Conservation (phyloP, 805 yeast genomes). For the Saturnispora bothae region DNA sequence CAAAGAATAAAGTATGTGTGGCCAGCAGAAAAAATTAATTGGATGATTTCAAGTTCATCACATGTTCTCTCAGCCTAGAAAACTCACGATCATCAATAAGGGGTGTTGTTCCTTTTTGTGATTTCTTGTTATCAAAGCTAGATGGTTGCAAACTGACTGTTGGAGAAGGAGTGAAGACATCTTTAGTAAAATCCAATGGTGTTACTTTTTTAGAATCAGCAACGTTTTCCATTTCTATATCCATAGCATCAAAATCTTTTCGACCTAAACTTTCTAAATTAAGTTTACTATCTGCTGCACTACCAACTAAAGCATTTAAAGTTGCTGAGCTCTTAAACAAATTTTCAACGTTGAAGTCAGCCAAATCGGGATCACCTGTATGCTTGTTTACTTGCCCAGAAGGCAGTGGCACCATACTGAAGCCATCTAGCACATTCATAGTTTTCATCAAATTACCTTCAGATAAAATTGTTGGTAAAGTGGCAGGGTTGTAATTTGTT, state of each 20-base stretch:
- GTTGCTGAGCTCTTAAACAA: no score
- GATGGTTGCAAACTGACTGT: background rate
- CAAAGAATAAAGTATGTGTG: background rate
- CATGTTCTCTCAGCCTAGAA: conserved; percentile 21
- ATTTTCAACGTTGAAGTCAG: no score
- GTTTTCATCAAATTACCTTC: conserved; percentile 17
- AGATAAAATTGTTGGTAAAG: conserved; percentile 18
- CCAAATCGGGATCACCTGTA: no score
- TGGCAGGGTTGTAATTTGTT: background rate
- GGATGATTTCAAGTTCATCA: conserved; percentile 19
- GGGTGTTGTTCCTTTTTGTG: background rate
- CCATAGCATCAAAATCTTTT: background rate
- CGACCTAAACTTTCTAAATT: background rate
- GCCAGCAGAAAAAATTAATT: background rate
- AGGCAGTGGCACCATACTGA: no score
- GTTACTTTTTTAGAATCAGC: no score
- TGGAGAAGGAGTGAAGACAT: background rate
- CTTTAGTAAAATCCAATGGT: no score
- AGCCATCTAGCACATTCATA: conserved; percentile 9
- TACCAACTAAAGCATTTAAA: no score
- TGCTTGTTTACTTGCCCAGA: no score
- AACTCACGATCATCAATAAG: conserved; percentile 23
- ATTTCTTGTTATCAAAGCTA: background rate
- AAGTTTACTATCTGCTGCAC: background rate
- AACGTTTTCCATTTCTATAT: background rate